phyloP scores from a whole-genome alignment of 2,329 filamentous ascomycete genomes.

The Fusarium multiceps region DNA sequence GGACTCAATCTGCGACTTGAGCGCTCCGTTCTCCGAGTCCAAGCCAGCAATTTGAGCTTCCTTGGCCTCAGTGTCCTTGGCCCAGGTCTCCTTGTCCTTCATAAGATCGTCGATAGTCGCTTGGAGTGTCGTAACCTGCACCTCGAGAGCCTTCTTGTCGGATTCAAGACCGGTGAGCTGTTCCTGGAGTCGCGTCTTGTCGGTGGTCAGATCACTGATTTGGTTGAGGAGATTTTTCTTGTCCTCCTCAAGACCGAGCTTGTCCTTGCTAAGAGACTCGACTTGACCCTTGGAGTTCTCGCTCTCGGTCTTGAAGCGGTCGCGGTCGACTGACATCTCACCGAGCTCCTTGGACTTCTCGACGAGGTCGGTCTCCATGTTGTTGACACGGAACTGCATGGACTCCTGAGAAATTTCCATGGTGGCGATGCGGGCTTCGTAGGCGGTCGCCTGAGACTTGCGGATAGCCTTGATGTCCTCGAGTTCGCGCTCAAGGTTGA shows the following conservation, averaged over 20 bases:
- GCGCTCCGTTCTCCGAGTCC: slow-evolving; percentile 40
- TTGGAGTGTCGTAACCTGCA: slow-evolving; percentile 33
- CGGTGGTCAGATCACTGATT: slow-evolving; percentile 30
- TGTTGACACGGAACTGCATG: slow-evolving; percentile 40
- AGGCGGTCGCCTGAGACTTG: slow-evolving; percentile 44
- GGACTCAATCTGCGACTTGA: slow-evolving; percentile 41
- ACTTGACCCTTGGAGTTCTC: slow-evolving; percentile 35
- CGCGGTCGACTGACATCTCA: slow-evolving; percentile 41
- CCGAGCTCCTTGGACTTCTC: slow-evolving; percentile 42
- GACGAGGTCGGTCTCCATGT: slow-evolving; percentile 42
- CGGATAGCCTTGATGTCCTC: slow-evolving; percentile 42
- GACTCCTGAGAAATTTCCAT: slow-evolving; percentile 47
- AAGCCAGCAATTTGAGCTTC: slow-evolving; percentile 38
- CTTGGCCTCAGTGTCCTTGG: slow-evolving; percentile 41
- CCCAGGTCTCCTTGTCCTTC: slow-evolving; percentile 38
- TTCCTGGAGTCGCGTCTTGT: slow-evolving; percentile 35
- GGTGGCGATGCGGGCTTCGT: slow-evolving; percentile 41
- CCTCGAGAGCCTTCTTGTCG: slow-evolving; percentile 41
- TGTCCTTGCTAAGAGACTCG: slow-evolving; percentile 38
- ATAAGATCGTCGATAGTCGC: slow-evolving; percentile 39
- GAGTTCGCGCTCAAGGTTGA: slow-evolving; percentile 45
- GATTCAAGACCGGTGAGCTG: slow-evolving; percentile 36
- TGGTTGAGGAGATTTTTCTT: slow-evolving; percentile 39
- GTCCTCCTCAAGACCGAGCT: slow-evolving; percentile 37
- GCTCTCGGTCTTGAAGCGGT: slow-evolving; percentile 36